Conservation (phyloP, 495 filamentous ascomycete genomes). For the Penicillium canariense region DNA sequence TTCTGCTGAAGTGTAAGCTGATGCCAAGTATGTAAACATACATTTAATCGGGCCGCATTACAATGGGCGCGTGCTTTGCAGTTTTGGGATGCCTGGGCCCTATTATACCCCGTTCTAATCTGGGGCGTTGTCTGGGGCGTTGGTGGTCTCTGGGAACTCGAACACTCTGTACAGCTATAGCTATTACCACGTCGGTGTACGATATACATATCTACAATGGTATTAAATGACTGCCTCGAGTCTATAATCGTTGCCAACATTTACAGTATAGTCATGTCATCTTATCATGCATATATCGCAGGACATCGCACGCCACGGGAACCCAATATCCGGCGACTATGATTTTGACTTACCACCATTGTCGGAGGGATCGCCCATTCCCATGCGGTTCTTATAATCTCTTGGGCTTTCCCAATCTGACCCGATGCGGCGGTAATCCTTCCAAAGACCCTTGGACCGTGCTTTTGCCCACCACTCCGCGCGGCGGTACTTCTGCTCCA, state of each 20-base stretch:
- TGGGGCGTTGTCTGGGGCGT: too few species aligned
- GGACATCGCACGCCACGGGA: not conserved
- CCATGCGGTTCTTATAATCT: constrained; percentile 76
- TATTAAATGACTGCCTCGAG: not conserved
- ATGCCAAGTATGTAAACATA: constrained; percentile 20
- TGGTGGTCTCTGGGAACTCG: not conserved
- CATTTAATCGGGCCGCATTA: constrained; percentile 12
- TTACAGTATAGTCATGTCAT: constrained; percentile 11
- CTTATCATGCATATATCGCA: constrained; percentile 15
- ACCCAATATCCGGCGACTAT: not conserved
- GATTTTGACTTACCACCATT: constrained; percentile 34
- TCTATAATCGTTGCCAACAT: not conserved
- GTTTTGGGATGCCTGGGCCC: constrained; percentile 1
- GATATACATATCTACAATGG: constrained; percentile 12
- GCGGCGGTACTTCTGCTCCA: constrained; percentile 62
- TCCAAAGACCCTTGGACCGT: constrained; percentile 77
- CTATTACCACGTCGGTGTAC: constrained; percentile 15
- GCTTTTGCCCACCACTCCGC: constrained; percentile 71
- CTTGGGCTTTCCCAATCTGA: constrained; percentile 68
- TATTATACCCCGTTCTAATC: constrained; percentile 15
- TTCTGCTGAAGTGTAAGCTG: constrained; percentile 52
- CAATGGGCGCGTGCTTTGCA: not conserved
- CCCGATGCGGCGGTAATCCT: constrained; percentile 42
- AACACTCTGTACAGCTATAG: constrained; percentile 17
- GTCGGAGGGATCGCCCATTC: constrained; percentile 34